phyloP scores from a whole-genome alignment of 2,329 filamentous ascomycete species.

The Colletotrichum caudatum region DNA sequence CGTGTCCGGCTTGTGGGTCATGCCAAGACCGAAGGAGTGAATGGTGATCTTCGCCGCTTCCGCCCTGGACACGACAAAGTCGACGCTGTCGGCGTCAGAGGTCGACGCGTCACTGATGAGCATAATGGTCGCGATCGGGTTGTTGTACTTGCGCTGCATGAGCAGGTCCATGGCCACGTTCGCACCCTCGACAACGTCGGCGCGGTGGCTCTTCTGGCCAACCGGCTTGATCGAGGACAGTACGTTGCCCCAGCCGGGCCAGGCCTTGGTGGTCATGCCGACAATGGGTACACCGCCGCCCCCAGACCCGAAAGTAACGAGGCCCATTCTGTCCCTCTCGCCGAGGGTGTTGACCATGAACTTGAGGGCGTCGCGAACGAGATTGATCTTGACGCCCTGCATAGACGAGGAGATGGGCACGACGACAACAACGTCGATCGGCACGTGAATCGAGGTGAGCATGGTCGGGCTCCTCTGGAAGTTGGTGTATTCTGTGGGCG shows the following conservation, averaged over 20 bases:
- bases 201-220: constrained; percentile 94
- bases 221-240: constrained; percentile 90
- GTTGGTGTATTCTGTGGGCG: constrained; percentile 91
- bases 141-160: constrained; percentile 97
- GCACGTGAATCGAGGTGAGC: constrained; percentile 78
- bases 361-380: constrained; percentile 89
- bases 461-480: constrained; percentile 66
- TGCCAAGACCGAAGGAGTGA: constrained; percentile 93
- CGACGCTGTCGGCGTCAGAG: constrained; percentile 92
- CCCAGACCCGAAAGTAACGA: constrained; percentile 96
- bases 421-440: constrained; percentile 94
- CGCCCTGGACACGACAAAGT: constrained; percentile 96
- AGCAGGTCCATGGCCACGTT: constrained; percentile 98
- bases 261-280: constrained; percentile 97
- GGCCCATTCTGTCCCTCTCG: constrained; percentile 93
- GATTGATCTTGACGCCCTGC: constrained; percentile 98
- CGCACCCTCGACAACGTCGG: constrained; percentile 96
- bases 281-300: constrained; percentile 93
- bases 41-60: constrained; percentile 98
- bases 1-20: constrained; percentile 98
- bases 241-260: constrained; percentile 90
- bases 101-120: constrained; percentile 98
- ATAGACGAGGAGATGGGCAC: constrained; percentile 98
- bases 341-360: constrained; percentile 93
- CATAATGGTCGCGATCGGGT: constrained; percentile 94